Base-by-base conservation (phyloP, 2,329 filamentous ascomycete genomes). In the Dactylellina parvicollis region DNA sequence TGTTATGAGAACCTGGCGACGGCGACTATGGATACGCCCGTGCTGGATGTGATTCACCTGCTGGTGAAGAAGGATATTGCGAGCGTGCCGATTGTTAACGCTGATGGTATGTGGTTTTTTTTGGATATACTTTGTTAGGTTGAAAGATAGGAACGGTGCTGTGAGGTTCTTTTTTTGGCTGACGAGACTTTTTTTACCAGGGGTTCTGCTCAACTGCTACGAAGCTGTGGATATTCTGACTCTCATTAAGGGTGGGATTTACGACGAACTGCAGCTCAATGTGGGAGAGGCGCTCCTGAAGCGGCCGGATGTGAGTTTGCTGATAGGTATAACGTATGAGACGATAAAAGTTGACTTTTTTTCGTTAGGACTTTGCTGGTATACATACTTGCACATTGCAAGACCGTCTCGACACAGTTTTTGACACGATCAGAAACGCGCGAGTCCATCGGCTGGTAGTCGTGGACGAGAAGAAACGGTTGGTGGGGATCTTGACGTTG, bases 181-280 rank as follows among this genome's bases (percentile, higher is more conserved):
- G 14, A 62, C 38, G 1, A 26, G 4, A 7, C 40, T 46, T 62
- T 56, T 44, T 18, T 77, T 32, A 12, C 12, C 30, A 87, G 88
- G 87, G 55, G 83, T 87, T 30, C 88, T 99, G 0, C 87, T 98
- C 75, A 99, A 99, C 79, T 92, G 98, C 9, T 99, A 99, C 79
- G 96, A 99, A 82, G 92, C 95, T 1, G 93, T 99, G 55, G 95
- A 99, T 81, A 93, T 99, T 73, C 96, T 99, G 77, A 90, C 93
- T 0, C 89, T 96, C 78, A 96, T 99, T 82, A 96, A 96, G 81
- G 92, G 92, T 20, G 92, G 93, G 18, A 88, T 88, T 34, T 98
- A 98, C 79, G 95, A 98, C 76, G 94, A 97, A 76, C 84, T 99
- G 65, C 89, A 90, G 71, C 87, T 92, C 18, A 91, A 87, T 4